Percentiles rank a stretch among this genome's conserved stretches.
Conservation (phyloP, 2,329 filamentous ascomycete genomes). For the Penicillium verrucosum region DNA sequence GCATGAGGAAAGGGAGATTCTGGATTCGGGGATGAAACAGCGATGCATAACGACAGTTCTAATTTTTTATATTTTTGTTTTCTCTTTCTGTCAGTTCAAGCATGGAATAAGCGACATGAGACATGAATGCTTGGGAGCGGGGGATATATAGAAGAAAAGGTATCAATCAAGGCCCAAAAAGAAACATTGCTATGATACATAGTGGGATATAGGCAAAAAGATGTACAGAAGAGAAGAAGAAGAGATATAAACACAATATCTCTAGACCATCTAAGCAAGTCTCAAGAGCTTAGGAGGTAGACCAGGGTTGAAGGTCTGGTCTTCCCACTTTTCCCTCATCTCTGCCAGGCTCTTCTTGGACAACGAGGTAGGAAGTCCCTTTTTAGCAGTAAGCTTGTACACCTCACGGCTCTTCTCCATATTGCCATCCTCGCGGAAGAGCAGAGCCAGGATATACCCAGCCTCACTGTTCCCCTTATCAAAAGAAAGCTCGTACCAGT, state of each 20-base stretch:
- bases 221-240: neutral
- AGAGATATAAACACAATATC: neutral
- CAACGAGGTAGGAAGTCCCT: conserved; percentile 9
- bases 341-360: conserved; percentile 5
- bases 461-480: conserved; percentile 20
- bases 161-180: neutral
- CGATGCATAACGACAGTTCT: neutral
- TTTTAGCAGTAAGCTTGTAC: conserved; percentile 11
- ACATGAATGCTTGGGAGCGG: neutral
- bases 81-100: neutral
- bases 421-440: conserved; percentile 29
- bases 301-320: conserved; percentile 6
- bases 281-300: neutral
- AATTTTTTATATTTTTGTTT: neutral
- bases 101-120: neutral
- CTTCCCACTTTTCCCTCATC: conserved; percentile 24
- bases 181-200: neutral
- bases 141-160: neutral
- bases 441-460: conserved; percentile 27
- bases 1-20: neutral
- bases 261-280: neutral
- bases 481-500: conserved; percentile 37
- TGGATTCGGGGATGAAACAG: neutral
- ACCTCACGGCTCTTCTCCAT: conserved; percentile 12
- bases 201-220: neutral